Conservation (phyloP, 495 filamentous ascomycete genomes). For the Neurospora terricola region DNA sequence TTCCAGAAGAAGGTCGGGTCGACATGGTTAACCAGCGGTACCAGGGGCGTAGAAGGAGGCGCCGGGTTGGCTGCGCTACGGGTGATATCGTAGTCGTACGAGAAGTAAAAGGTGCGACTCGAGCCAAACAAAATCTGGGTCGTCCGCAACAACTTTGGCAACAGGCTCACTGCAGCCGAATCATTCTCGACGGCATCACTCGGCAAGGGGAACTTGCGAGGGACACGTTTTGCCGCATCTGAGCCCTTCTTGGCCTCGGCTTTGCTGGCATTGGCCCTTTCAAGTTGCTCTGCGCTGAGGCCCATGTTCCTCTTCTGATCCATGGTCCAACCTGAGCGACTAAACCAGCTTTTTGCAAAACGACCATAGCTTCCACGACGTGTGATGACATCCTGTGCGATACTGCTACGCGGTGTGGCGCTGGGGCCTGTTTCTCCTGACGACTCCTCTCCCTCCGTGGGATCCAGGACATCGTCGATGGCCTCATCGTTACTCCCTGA, state of each 20-base stretch:
- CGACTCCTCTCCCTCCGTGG: constrained; percentile 6
- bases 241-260: constrained; percentile 5
- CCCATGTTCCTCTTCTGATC: constrained; percentile 49
- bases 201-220: constrained; percentile 12
- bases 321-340: constrained; percentile 62
- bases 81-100: constrained; percentile 87
- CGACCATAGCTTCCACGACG: constrained; percentile 71
- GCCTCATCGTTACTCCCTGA: constrained; percentile 16
- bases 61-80: constrained; percentile 42
- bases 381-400: constrained; percentile 76
- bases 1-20: constrained; percentile 93
- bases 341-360: constrained; percentile 87
- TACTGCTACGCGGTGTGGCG: constrained; percentile 34
- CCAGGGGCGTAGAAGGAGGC: constrained; percentile 20
- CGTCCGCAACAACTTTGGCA: constrained; percentile 77
- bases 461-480: constrained; percentile 15
- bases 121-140: constrained; percentile 68
- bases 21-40: constrained; percentile 60
- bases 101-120: constrained; percentile 80
- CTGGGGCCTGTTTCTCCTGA: constrained; percentile 31
- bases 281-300: constrained; percentile 32
- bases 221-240: constrained; percentile 4
- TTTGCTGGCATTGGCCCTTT: constrained; percentile 2
- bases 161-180: constrained; percentile 34
- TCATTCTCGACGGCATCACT: constrained; percentile 25